Conservation (phyloP, 331 rosid genomes). For the Arachis monticola region DNA sequence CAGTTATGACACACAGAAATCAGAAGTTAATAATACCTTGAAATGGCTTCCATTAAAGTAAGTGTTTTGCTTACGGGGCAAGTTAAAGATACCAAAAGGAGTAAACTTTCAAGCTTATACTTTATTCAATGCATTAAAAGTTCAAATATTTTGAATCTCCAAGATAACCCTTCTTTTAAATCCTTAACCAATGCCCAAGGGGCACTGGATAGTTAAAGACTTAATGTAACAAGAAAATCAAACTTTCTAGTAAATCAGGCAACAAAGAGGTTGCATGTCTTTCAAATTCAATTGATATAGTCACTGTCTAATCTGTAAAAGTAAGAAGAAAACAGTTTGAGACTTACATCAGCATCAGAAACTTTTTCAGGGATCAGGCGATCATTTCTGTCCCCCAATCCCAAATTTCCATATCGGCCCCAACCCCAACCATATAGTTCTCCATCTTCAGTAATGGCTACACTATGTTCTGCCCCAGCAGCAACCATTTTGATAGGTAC, state of each 20-base stretch:
- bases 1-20: conserved; percentile 16
- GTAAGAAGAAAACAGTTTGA: conserved; percentile 38
- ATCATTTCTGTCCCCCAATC: conserved; percentile 91
- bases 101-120: no score
- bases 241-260: conserved; percentile 27
- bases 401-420: conserved; percentile 95
- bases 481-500: conserved; percentile 87
- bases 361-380: conserved; percentile 83
- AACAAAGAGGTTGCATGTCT: neutral
- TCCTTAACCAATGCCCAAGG: no score
- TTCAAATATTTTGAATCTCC: no score
- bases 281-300: conserved; percentile 10
- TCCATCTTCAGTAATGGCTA: conserved; percentile 86
- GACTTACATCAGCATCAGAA: conserved; percentile 69
- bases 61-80: no score
- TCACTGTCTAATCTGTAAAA: conserved; percentile 35
- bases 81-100: no score
- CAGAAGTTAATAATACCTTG: conserved; percentile 24
- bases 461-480: conserved; percentile 97
- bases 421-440: conserved; percentile 94
- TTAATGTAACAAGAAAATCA: conserved; percentile 17
- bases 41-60: conserved; percentile 19
- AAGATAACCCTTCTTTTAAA: no score
- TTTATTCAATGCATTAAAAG: no score
- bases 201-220: no score